These are phyloP conservation scores for Metschnikowia henanensis DNA, from an alignment of 805 yeast species.

Conservation along the genomic window DNA sequence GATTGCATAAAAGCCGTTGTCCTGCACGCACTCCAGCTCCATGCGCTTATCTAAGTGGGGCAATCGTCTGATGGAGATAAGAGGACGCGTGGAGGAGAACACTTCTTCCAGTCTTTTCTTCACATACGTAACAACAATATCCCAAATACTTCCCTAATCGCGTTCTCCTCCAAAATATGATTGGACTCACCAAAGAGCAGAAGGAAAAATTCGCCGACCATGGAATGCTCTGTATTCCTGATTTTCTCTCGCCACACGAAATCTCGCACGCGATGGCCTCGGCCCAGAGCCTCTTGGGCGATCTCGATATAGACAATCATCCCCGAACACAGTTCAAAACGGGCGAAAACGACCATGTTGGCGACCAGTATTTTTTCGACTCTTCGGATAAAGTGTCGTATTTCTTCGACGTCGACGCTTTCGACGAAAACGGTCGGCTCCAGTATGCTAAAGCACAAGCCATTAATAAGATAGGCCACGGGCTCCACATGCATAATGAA, in stretches of 20 bases:
- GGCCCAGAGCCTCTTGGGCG: slow-evolving; percentile 44
- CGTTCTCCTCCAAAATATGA: too few relatives aligned
- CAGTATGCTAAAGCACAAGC: slow-evolving; percentile 53
- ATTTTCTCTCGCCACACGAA: slow-evolving; percentile 48
- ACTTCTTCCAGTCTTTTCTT: background rate
- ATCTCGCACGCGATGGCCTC: slow-evolving; percentile 41
- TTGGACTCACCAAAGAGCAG: slow-evolving; percentile 48
- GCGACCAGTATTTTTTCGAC: slow-evolving; percentile 68
- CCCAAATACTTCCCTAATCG: too few relatives aligned
- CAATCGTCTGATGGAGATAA: too few relatives aligned
- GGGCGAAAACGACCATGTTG: slow-evolving; percentile 57
- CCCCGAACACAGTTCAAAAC: slow-evolving; percentile 75
- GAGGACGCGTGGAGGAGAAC: too few relatives aligned
- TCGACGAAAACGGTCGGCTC: slow-evolving; percentile 52
- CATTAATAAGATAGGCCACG: slow-evolving; percentile 80
- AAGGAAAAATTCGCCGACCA: slow-evolving; percentile 47
- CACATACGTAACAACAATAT: too few relatives aligned
- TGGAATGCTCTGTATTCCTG: slow-evolving; percentile 62
- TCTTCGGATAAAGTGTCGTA: slow-evolving; percentile 68
- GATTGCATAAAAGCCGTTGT: too few relatives aligned
- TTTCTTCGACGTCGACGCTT: slow-evolving; percentile 73
- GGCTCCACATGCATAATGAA: slow-evolving; percentile 58
- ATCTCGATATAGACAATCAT: slow-evolving; percentile 55
- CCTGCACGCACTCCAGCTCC: too few relatives aligned
- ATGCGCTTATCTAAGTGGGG: too few relatives aligned